These are phyloP conservation scores for Sphagnum fallax DNA, from an alignment of 228 moss, liverwort and hornwort genomes.

Conservation along the genomic window DNA sequence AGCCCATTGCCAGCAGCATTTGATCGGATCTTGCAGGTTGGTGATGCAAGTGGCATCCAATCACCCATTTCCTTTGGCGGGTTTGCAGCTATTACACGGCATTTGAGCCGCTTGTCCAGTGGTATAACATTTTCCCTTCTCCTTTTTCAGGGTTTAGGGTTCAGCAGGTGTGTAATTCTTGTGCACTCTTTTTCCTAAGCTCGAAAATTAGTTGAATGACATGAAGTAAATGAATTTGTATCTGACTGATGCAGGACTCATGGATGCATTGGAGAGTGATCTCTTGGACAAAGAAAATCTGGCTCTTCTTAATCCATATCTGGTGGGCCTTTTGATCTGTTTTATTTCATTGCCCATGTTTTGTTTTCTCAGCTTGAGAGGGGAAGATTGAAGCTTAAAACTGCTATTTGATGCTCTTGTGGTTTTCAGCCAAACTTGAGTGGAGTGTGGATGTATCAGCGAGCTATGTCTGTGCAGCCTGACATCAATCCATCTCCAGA, in stretches of 20 bases:
- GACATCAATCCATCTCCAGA: constrained; percentile 62
- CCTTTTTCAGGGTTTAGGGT: no score
- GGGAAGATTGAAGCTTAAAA: no score
- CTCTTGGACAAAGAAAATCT: constrained; percentile 59
- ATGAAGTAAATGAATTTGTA: no score
- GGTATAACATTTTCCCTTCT: constrained; percentile 24
- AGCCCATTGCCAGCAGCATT: constrained; percentile 78
- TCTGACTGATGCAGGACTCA: constrained; percentile 38
- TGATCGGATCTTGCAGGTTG: constrained; percentile 89
- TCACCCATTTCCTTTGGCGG: constrained; percentile 97
- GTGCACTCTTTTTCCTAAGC: no score
- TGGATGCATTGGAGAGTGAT: constrained; percentile 74
- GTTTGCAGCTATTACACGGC: constrained; percentile 83
- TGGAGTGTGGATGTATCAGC: constrained; percentile 90
- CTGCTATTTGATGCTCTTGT: no score
- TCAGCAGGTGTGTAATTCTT: no score
- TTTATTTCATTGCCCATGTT: no score
- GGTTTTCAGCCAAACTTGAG: constrained; percentile 82
- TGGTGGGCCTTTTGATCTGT: constrained; percentile 28
- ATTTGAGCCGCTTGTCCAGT: constrained; percentile 66
- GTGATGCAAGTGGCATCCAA: constrained; percentile 96
- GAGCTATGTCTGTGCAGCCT: constrained; percentile 86
- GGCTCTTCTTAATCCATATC: constrained; percentile 74
- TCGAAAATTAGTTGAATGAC: no score
- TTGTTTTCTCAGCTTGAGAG: no score